phyloP scores from a whole-genome alignment of 208 protist genomes.

The Tritrichomonas musculus region DNA sequence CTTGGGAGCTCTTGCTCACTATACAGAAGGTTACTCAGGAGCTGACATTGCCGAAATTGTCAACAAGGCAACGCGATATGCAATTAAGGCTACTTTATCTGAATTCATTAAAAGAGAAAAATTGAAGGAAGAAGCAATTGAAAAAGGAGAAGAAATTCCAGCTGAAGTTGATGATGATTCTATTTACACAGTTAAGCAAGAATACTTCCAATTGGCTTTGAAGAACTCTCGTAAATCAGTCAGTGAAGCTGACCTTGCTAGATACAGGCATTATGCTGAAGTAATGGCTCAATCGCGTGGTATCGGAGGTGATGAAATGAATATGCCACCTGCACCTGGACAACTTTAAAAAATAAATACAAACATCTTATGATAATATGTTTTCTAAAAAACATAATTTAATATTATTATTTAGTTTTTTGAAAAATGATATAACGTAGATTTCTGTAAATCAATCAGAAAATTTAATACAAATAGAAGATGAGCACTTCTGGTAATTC shows the following conservation, averaged over 20 bases:
- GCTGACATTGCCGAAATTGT: constrained; percentile 93
- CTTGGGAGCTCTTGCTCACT: constrained; percentile 80
- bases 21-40: constrained; percentile 95
- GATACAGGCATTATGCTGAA: not conserved
- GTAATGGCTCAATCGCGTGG: not conserved
- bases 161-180: not conserved
- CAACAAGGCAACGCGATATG: constrained; percentile 70
- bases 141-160: not conserved
- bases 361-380: too few species aligned
- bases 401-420: too few species aligned
- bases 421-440: too few species aligned
- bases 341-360: too few species aligned
- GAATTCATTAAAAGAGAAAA: not conserved
- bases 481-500: too few species aligned
- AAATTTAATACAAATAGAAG: too few species aligned
- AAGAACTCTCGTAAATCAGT: not conserved
- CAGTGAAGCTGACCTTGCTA: not conserved
- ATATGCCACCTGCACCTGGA: too few species aligned
- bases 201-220: not conserved
- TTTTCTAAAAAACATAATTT: too few species aligned
- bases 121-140: not conserved
- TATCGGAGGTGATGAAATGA: not conserved
- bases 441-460: too few species aligned
- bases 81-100: constrained; percentile 58
- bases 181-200: constrained; percentile 7